Evolutionary conservation across 1,284 basidiomycete species (phyloP).

Genomic region (Tylopilus orsonianus): DNA sequence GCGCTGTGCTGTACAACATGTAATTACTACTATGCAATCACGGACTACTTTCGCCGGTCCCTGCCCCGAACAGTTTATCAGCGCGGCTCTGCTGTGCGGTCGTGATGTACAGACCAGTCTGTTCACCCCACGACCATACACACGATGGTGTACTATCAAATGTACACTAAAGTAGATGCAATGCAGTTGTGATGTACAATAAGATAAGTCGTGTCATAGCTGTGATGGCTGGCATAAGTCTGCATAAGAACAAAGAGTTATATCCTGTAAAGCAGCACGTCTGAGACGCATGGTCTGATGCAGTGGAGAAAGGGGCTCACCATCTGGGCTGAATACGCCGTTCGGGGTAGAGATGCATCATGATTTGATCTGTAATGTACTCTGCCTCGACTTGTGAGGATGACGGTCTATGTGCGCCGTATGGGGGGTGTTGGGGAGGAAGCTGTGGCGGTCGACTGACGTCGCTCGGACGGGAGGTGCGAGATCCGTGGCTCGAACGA

Average conservation of each 20-base stretch:
- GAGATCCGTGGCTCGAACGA: slow-evolving; percentile 5
- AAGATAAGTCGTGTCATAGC: slow-evolving; percentile 18
- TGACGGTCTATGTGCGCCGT: slow-evolving; percentile 19
- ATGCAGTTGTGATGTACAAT: slow-evolving; percentile 15
- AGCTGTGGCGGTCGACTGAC: slow-evolving; percentile 15
- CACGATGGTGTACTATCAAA: slow-evolving; percentile 14
- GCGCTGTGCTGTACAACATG: not conserved
- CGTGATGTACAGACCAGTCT: slow-evolving; percentile 25
- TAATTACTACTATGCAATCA: too few relatives aligned
- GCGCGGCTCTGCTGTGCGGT: not conserved
- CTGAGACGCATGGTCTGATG: not conserved
- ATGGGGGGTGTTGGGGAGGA: slow-evolving; percentile 16
- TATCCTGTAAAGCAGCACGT: slow-evolving; percentile 23
- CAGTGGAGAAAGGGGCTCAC: slow-evolving; percentile 17
- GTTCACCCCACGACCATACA: slow-evolving; percentile 9
- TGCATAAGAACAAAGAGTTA: slow-evolving; percentile 6
- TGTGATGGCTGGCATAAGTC: slow-evolving; percentile 6
- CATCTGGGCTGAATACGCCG: slow-evolving; percentile 33
- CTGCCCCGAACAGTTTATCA: not conserved
- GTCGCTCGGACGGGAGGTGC: slow-evolving; percentile 21
- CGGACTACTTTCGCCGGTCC: too few relatives aligned
- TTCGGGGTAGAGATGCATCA: slow-evolving; percentile 36
- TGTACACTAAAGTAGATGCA: slow-evolving; percentile 24
- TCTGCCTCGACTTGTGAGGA: slow-evolving; percentile 34
- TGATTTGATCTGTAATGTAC: slow-evolving; percentile 34